Evolutionary conservation across 140 eudicot species (phyloP).

Genomic region (Cichorium intybus): DNA sequence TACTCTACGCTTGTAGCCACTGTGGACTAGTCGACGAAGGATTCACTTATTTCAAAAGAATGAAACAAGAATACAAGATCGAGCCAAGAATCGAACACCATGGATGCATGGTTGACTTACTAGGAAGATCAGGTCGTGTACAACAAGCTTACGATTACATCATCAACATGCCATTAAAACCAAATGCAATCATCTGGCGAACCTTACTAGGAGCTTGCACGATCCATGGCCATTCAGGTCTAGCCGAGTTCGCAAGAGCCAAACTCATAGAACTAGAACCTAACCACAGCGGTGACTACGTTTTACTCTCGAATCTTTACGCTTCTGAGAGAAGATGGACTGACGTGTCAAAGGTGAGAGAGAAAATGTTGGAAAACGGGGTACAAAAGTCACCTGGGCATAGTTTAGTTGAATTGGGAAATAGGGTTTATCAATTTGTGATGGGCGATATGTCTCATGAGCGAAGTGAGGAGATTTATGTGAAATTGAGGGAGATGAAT

Average conservation of each 20-base stretch:
- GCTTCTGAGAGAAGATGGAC: constrained; percentile 87
- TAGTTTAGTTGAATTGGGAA: constrained; percentile 82
- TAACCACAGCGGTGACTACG: constrained; percentile 84
- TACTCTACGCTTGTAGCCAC: constrained; percentile 91
- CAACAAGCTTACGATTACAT: constrained; percentile 69
- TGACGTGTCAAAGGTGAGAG: constrained; percentile 69
- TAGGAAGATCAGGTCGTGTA: constrained; percentile 77
- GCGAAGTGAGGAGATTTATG: constrained; percentile 61
- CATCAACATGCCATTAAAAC: constrained; percentile 54
- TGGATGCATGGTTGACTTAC: constrained; percentile 90
- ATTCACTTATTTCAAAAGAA: constrained; percentile 54
- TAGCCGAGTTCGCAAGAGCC: constrained; percentile 67
- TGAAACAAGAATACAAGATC: constrained; percentile 56
- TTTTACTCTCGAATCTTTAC: constrained; percentile 77
- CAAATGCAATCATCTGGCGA: constrained; percentile 85
- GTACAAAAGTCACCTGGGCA: constrained; percentile 77
- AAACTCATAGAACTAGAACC: constrained; percentile 68
- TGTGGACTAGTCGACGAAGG: constrained; percentile 89
- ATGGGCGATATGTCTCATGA: constrained; percentile 82
- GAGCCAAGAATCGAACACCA: constrained; percentile 75
- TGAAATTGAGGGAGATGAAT: constrained; percentile 58
- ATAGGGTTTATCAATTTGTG: constrained; percentile 56
- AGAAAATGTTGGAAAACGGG: constrained; percentile 63
- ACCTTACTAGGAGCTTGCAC: constrained; percentile 82
- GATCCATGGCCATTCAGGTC: constrained; percentile 40